A percentile compares a stretch with the other conserved stretches of the same genome.
These are phyloP conservation scores for Schizothecium vesticola DNA, from an alignment of 495 filamentous ascomycete species.

Conservation along the genomic window DNA sequence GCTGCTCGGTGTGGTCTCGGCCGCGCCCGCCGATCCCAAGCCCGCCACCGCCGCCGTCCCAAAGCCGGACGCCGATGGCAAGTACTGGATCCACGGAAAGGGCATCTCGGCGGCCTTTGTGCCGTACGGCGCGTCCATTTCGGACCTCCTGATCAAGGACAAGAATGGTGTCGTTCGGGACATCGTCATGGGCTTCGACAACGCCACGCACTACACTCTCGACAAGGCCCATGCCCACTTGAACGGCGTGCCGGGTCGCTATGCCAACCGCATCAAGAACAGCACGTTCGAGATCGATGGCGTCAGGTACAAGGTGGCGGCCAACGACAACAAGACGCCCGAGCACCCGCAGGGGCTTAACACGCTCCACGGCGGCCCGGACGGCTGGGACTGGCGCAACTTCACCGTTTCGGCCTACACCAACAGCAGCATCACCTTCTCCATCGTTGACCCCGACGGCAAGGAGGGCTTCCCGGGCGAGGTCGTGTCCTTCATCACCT, in stretches of 20 bases:
- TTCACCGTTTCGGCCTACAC: slow-evolving; percentile 69
- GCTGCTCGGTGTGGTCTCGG: slow-evolving; percentile 4
- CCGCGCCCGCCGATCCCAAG: neutral
- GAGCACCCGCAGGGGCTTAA: slow-evolving; percentile 48
- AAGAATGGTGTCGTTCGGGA: slow-evolving; percentile 59
- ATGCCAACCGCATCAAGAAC: slow-evolving; percentile 86
- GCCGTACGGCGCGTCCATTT: slow-evolving; percentile 71
- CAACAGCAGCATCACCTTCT: slow-evolving; percentile 69
- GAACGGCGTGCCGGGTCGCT: slow-evolving; percentile 71
- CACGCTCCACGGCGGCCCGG: slow-evolving; percentile 74
- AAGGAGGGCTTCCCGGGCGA: slow-evolving; percentile 76
- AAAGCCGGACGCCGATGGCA: slow-evolving; percentile 44
- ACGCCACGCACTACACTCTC: slow-evolving; percentile 62
- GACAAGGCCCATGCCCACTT: slow-evolving; percentile 70
- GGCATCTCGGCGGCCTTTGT: slow-evolving; percentile 72
- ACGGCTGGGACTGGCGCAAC: slow-evolving; percentile 79
- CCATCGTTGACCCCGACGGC: slow-evolving; percentile 63
- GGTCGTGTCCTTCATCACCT: slow-evolving; percentile 72
- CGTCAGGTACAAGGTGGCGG: slow-evolving; percentile 52
- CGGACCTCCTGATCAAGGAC: slow-evolving; percentile 69
- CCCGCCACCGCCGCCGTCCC: neutral
- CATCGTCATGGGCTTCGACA: slow-evolving; percentile 74
- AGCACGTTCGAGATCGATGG: slow-evolving; percentile 70
- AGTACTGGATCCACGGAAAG: slow-evolving; percentile 67
- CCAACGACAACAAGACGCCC: slow-evolving; percentile 63